Evolutionary conservation across 73 alveolate genomes (phyloP).

Genomic region (Paraurostyla sp.): DNA sequence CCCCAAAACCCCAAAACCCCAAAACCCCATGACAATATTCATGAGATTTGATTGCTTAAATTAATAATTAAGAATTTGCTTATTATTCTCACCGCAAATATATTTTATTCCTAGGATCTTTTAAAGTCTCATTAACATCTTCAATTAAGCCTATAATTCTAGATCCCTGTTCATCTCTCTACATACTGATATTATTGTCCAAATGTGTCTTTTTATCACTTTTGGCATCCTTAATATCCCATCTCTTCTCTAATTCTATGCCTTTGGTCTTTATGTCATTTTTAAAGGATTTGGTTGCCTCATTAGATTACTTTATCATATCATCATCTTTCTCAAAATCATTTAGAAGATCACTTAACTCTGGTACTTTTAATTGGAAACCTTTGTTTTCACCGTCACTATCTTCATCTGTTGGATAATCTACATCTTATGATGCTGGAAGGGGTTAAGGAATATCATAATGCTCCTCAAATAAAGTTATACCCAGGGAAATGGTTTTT

Average conservation of each 20-base stretch:
- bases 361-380: constrained; percentile 58
- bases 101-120: constrained; percentile 47
- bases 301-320: background rate
- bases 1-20: no score
- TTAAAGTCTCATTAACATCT: constrained; percentile 49
- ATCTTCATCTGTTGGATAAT: constrained; percentile 70
- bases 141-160: constrained; percentile 64
- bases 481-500: background rate
- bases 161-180: constrained; percentile 41
- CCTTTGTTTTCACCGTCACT: constrained; percentile 53
- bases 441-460: constrained; percentile 26
- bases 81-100: constrained; percentile 57
- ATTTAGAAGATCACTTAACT: constrained; percentile 34
- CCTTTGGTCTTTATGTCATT: constrained; percentile 41
- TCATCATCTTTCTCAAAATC: constrained; percentile 73
- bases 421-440: background rate
- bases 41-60: background rate
- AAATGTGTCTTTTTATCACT: background rate
- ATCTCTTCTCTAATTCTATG: constrained; percentile 24
- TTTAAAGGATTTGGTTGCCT: background rate
- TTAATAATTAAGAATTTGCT: background rate
- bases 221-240: constrained; percentile 44
- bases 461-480: background rate
- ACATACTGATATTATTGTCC: constrained; percentile 24
- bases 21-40: no score